Evolutionary conservation across 176 grass and related monocot species (phyloP).

Genomic region (Tillandsia leiboldiana): DNA sequence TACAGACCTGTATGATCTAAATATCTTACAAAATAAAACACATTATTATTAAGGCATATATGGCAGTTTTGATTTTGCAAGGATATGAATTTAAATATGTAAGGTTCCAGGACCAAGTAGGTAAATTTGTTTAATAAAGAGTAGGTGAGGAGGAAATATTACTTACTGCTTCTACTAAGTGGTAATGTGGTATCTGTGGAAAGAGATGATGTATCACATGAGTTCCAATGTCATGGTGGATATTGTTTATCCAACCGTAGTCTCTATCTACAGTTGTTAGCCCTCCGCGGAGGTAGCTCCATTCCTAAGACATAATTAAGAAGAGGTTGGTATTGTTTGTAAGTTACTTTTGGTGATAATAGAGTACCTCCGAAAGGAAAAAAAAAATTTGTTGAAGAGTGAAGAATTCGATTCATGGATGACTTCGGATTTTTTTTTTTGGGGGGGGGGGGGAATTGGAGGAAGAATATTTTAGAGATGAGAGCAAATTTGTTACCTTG

Average conservation of each 20-base stretch:
- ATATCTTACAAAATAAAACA: neutral
- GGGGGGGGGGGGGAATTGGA: neutral
- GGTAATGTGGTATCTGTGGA: slow-evolving; percentile 90
- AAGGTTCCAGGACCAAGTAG: neutral
- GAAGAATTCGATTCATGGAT: too few relatives aligned
- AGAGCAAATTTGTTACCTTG: slow-evolving; percentile 25
- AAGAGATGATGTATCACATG: slow-evolving; percentile 98
- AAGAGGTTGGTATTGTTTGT: neutral
- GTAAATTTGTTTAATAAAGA: neutral
- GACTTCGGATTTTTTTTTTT: neutral
- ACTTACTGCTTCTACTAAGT: slow-evolving; percentile 78
- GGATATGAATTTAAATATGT: neutral
- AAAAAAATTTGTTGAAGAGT: too few relatives aligned
- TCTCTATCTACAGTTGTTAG: slow-evolving; percentile 78
- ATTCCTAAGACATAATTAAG: slow-evolving; percentile 39
- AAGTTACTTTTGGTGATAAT: too few relatives aligned
- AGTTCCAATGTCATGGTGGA: slow-evolving; percentile 94
- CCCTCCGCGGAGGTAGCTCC: slow-evolving; percentile 83
- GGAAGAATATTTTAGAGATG: neutral
- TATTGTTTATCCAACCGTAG: slow-evolving; percentile 92
- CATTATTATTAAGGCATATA: too few relatives aligned
- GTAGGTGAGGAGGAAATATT: too few relatives aligned
- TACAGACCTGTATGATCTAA: too few relatives aligned
- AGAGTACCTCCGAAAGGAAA: too few relatives aligned
- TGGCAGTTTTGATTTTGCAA: too few relatives aligned